Evolutionary conservation across 2,329 filamentous ascomycete species (phyloP), one percentile per base, ranked within the genome.

Genomic region (Aureobasidium sp.): DNA sequence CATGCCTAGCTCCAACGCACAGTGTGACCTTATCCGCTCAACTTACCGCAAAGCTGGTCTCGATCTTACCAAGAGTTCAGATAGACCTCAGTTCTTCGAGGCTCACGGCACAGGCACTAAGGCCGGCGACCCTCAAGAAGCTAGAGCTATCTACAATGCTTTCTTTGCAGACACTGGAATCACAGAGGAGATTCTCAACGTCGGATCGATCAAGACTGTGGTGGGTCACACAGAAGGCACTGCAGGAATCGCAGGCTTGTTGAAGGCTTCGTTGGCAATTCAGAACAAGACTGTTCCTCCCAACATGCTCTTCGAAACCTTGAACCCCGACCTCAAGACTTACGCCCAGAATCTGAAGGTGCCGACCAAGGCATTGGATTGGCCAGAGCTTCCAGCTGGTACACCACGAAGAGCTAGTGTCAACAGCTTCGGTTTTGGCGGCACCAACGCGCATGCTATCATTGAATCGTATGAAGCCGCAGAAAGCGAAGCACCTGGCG

Each of bases 171-270:
- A 50, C 17, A 39, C 26, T 36, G 56, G 27, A 20, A 13, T 12
- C 5, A 24, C 13, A 12, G 36, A 39, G 5, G 48, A 51, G 32
- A 41, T 39, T 3, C 29, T 70, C 59, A 12, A 56, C 44, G 65
- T 73, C 5, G 72, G 71, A 12, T 69, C 68, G 1, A 67, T 73
- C 37, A 73, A 74, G 55, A 69, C 67, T 15, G 70, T 73, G 17
- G 60, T 73, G 15, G 81, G 81, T 20, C 81, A 83, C 65, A 77
- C 77, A 0, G 81, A 83, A 67, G 78, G 78, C 9, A 74, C 77
- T 1, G 79, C 79, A 2, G 81, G 81, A 0, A 67, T 83, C 1
- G 53, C 53, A 10, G 53, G 53, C 2, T 29, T 57, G 1, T 17
- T 83, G 24, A 78, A 77, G 55, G 63, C 66, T 1, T 29, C 65